phyloP scores from a whole-genome alignment of 2,329 filamentous ascomycete species.

The Trichocomaceae sp. region DNA sequence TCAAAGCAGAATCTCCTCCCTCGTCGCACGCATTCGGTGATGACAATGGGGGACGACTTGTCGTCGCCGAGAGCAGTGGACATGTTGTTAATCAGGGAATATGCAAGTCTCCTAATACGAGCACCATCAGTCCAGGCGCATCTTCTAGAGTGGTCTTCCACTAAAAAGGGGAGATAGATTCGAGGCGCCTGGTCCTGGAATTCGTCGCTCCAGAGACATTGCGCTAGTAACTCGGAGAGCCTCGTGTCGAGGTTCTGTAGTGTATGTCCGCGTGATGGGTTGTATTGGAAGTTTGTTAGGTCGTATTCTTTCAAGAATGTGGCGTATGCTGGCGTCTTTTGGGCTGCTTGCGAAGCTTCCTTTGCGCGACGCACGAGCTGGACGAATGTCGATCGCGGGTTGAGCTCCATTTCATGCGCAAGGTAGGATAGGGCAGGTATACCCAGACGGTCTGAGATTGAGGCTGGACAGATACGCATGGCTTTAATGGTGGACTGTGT shows the following conservation, averaged over 20 bases:
- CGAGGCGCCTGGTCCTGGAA: conserved; percentile 25
- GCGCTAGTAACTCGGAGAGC: conserved; percentile 46
- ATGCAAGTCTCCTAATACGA: conserved; percentile 48
- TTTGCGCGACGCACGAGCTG: conserved; percentile 30
- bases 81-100: conserved; percentile 44
- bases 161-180: conserved; percentile 60
- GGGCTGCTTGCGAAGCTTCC: conserved; percentile 14
- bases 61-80: conserved; percentile 21
- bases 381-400: conserved; percentile 23
- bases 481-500: conserved; percentile 23
- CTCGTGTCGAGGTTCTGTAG: conserved; percentile 41
- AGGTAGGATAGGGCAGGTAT: conserved; percentile 29
- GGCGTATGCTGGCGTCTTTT: conserved; percentile 20
- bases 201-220: conserved; percentile 28
- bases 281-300: conserved; percentile 11
- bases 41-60: conserved; percentile 14
- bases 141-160: conserved; percentile 50
- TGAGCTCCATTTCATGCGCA: conserved; percentile 34
- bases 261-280: background rate
- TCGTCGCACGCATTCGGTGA: conserved; percentile 33
- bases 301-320: conserved; percentile 34
- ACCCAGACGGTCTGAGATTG: conserved; percentile 29
- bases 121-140: conserved; percentile 54
- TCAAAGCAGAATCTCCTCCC: conserved; percentile 30
- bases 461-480: conserved; percentile 32